A percentile compares a stretch with the other conserved stretches of the same genome.
These are phyloP conservation scores for Pestalotiopsis fici DNA, from an alignment of 2,329 filamentous ascomycete species.

Conservation along the genomic window DNA sequence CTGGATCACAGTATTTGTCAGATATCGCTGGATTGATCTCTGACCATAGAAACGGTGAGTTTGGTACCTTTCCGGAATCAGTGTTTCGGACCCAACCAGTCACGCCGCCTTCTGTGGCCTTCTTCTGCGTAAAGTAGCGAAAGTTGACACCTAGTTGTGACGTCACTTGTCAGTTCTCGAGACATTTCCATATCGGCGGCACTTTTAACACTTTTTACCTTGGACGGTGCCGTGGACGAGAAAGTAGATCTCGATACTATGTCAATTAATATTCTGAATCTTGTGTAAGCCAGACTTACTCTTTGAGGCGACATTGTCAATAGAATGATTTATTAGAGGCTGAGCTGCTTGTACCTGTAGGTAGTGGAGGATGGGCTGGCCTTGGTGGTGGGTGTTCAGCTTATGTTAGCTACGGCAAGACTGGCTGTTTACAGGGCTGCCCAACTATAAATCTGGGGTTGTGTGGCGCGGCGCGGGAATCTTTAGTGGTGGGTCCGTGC, in stretches of 20 bases:
- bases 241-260: constrained; percentile 54
- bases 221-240: constrained; percentile 70
- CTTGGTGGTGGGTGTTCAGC: not conserved
- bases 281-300: constrained; percentile 21
- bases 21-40: not conserved
- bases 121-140: constrained; percentile 56
- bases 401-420: not conserved
- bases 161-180: constrained; percentile 15
- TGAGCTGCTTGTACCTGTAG: not conserved
- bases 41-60: not conserved
- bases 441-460: not conserved
- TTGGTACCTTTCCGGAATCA: constrained; percentile 51
- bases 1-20: constrained; percentile 44
- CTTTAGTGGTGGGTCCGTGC: not conserved
- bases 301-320: constrained; percentile 28
- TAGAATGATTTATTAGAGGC: not conserved
- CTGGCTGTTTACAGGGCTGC: not conserved
- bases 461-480: not conserved
- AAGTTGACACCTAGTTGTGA: constrained; percentile 53
- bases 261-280: not conserved
- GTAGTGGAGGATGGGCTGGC: not conserved
- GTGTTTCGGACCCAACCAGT: constrained; percentile 67
- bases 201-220: constrained; percentile 45
- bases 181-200: not conserved
- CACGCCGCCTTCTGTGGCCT: constrained; percentile 49